A percentile compares a stretch with the other conserved stretches of the same genome.
Evolutionary conservation across 768 basidiomycete species (phyloP).

Genomic region (Mycena chlorophos): DNA sequence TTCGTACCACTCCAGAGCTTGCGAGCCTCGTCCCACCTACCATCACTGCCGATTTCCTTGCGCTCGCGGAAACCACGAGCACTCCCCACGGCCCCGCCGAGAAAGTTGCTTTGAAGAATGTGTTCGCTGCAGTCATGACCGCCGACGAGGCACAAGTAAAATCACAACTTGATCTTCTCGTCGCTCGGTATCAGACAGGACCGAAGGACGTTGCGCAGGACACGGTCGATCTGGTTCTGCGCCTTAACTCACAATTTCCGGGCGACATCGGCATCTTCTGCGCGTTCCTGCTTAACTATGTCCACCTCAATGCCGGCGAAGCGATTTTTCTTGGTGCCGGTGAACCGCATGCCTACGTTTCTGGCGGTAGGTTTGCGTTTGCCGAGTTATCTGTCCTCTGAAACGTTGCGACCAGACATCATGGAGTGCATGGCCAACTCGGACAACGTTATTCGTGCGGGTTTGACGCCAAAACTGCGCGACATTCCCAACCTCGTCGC

Average conservation of each 20-base stretch:
- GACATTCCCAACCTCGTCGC: constrained; percentile 89
- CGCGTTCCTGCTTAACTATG: constrained; percentile 84
- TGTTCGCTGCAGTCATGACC: constrained; percentile 87
- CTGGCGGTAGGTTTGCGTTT: constrained; percentile 64
- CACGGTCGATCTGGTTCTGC: constrained; percentile 62
- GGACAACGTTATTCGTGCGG: constrained; percentile 98
- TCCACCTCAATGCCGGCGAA: constrained; percentile 76
- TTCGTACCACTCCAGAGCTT: constrained; percentile 75
- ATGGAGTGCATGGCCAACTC: constrained; percentile 99
- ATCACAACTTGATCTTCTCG: constrained; percentile 54
- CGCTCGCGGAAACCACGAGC: constrained; percentile 41
- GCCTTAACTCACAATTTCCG: constrained; percentile 74
- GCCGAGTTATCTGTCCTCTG: constrained; percentile 6
- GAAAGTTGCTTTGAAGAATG: constrained; percentile 64
- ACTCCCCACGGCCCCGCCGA: constrained; percentile 46
- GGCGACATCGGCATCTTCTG: constrained; percentile 94
- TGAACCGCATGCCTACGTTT: constrained; percentile 95
- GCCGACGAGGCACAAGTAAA: constrained; percentile 57
- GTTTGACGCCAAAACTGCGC: constrained; percentile 93
- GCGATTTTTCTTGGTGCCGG: constrained; percentile 95
- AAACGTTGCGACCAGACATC: constrained; percentile 60
- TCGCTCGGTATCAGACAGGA: constrained; percentile 59
- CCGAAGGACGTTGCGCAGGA: constrained; percentile 43
- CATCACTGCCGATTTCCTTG: constrained; percentile 53
- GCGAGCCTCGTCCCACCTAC: constrained; percentile 62